These are phyloP conservation scores for Boletus vinaceobasis DNA, from an alignment of 768 basidiomycete species.

Conservation along the genomic window DNA sequence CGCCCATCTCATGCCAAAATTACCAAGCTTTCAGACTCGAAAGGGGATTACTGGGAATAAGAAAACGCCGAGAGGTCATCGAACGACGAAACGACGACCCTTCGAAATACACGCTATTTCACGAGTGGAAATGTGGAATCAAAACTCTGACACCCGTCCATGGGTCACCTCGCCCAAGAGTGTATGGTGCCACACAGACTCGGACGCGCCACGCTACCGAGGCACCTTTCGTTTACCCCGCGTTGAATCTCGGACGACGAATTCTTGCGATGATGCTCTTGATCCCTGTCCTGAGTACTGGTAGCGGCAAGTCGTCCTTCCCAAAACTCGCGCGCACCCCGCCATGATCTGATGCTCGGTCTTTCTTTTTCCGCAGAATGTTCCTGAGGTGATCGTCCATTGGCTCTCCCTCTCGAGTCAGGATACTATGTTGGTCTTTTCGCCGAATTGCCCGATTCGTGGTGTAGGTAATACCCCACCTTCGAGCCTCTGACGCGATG, in stretches of 20 bases:
- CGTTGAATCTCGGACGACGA: background rate
- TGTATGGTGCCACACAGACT: background rate
- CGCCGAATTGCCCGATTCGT: background rate
- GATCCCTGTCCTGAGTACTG: background rate
- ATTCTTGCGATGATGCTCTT: background rate
- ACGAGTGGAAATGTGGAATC: background rate
- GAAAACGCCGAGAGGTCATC: background rate
- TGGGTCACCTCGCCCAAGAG: background rate
- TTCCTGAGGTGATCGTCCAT: slow-evolving; percentile 10
- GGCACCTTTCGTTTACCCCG: background rate
- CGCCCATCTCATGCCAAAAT: background rate
- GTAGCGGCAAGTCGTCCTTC: slow-evolving; percentile 1
- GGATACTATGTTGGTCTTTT: background rate
- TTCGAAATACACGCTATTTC: background rate
- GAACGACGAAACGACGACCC: background rate
- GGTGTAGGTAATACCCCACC: background rate
- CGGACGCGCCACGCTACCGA: background rate
- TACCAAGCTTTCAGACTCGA: background rate
- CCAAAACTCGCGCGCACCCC: background rate
- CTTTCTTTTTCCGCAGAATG: background rate
- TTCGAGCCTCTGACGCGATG: background rate
- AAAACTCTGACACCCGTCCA: background rate
- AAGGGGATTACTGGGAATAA: slow-evolving; percentile 16
- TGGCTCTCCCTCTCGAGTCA: background rate
- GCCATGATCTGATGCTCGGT: background rate